Conservation (phyloP, 2,329 filamentous ascomycete species). For the Xylaria sp. region DNA sequence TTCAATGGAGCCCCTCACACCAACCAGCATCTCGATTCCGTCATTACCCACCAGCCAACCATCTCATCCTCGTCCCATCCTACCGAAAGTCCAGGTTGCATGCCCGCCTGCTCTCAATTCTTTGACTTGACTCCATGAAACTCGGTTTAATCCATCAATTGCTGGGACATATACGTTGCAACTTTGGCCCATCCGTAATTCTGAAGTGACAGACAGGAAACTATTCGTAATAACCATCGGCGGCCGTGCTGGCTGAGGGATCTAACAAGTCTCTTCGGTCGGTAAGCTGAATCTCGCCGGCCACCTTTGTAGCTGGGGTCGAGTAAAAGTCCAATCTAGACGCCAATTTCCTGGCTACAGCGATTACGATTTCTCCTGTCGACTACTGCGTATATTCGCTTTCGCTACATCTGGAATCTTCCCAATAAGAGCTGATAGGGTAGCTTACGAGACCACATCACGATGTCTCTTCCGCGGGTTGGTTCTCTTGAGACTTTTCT, state of each 20-base stretch:
- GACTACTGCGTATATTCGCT: background rate
- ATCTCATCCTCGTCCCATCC: background rate
- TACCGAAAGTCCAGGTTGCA: background rate
- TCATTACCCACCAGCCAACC: constrained; percentile 25
- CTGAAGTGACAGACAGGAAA: background rate
- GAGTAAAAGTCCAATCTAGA: background rate
- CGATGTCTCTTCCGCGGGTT: constrained; percentile 65
- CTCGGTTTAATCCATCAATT: background rate
- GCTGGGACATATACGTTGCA: background rate
- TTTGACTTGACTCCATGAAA: background rate
- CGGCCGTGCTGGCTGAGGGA: background rate
- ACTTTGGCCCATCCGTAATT: background rate
- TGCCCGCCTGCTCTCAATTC: background rate
- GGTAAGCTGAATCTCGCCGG: constrained; percentile 12
- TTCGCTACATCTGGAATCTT: background rate
- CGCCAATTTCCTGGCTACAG: background rate
- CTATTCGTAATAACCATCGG: background rate
- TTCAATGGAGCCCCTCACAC: constrained; percentile 15
- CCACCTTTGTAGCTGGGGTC: background rate
- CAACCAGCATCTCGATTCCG: constrained; percentile 26
- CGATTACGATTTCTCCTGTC: background rate
- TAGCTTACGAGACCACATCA: constrained; percentile 14
- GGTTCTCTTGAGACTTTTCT: constrained; percentile 64
- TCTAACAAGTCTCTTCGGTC: constrained; percentile 1
- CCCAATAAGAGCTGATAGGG: background rate